A percentile compares a stretch with the other conserved stretches of the same genome.
Evolutionary conservation across 164 flowering plant species (phyloP).

Genomic region (Chimonanthus praecox): DNA sequence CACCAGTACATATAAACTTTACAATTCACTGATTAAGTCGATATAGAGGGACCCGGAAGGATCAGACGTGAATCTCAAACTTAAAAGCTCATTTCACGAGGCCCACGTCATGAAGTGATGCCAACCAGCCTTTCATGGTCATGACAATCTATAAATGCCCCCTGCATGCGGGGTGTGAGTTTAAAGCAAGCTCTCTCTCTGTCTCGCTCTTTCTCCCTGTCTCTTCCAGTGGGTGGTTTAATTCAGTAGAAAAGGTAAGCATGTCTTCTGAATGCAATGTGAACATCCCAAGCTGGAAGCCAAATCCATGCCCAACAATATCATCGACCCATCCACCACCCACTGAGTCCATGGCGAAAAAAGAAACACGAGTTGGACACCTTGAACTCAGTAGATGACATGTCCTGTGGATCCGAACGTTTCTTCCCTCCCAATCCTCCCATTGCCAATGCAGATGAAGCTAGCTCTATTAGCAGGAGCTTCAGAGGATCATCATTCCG

Average conservation of each 20-base stretch:
- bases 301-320: slow-evolving; percentile 11
- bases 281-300: slow-evolving; percentile 7
- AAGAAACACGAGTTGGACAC: neutral
- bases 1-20: no score
- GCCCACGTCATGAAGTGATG: no score
- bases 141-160: no score
- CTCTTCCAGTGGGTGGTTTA: neutral
- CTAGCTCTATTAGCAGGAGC: neutral
- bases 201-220: neutral
- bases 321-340: neutral
- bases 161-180: no score
- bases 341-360: neutral
- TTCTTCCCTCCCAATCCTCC: neutral
- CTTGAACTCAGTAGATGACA: neutral
- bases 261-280: neutral
- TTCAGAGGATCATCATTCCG: neutral
- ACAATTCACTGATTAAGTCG: no score
- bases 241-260: neutral
- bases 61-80: no score
- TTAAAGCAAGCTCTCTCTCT: neutral
- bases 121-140: no score
- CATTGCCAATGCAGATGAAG: neutral
- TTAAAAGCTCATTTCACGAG: no score
- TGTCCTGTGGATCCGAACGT: neutral
- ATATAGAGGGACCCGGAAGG: no score